Base-by-base conservation (phyloP, 208 protist genomes). In the Leishmania tarentolae region DNA sequence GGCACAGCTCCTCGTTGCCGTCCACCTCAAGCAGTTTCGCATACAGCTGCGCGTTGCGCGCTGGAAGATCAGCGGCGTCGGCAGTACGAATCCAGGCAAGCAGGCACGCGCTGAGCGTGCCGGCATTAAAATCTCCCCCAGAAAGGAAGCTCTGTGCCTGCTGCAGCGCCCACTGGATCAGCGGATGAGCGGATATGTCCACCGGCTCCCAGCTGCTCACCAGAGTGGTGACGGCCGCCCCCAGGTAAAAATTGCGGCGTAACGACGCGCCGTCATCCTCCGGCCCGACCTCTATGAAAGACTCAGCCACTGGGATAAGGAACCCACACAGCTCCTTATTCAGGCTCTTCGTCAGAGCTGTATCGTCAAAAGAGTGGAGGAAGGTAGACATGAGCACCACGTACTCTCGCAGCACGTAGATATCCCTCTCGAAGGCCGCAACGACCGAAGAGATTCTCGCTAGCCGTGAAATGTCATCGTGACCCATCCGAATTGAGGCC, bases 401-500 rank as follows among this genome's bases (percentile, higher is more conserved):
- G 76, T 90, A 92, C 85, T 95, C 87, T 50, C 82, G 66, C 85
- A 94, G 87, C 52, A 95, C 92, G 56, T 81, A 81, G 40, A 78
- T 86, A 76, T 93, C 76, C 47, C 65, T 78, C 84, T 97, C 94
- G 17, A 82, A n/a, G 79, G 76, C 74, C 57, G 76, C 70, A 56
- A 97, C 87, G 6, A 75, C 76, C 15, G 66, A 81, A 50, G 83
- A 79, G 47, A 96, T 83, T 24, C 72, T 76, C 21, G 79, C 73
- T 17, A 96, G 81, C 19, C 92, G 91, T 15, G 74, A 53, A 42
- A 93, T 63, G 79, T 95, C 92, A 31, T 92, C 85, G 80, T 91
- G 86, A n/a, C 94, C 94, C 90, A 95, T 95, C 31, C 89, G 85
- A 46, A 96, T 86, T 15, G 87, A 83, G 3, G 93, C 93, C 52